A percentile compares a stretch with the other conserved stretches of the same genome.
Conservation (phyloP, 176 grass and related monocot genomes). For the Triticum dicoccoides region DNA sequence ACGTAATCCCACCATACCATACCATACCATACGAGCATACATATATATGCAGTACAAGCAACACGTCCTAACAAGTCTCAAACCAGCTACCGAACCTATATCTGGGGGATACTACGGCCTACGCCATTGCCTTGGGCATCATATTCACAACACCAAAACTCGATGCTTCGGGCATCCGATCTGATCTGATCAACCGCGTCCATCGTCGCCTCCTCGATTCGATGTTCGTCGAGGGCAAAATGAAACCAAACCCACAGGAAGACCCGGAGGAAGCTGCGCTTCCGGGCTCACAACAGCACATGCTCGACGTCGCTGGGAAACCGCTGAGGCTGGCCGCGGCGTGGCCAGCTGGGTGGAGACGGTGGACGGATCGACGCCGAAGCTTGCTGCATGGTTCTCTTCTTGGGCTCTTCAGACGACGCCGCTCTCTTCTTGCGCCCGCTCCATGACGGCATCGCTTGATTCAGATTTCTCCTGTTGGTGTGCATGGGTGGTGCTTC, state of each 20-base stretch:
- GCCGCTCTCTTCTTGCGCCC: background rate
- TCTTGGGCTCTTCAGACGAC: background rate
- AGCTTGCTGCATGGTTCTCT: background rate
- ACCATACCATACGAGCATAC: background rate
- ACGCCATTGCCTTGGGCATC: background rate
- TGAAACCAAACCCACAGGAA: background rate
- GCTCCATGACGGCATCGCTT: background rate
- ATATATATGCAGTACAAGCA: background rate
- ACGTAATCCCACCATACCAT: background rate
- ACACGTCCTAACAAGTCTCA: background rate
- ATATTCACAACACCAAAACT: constrained; percentile 28
- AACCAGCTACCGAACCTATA: background rate
- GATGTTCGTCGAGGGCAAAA: background rate
- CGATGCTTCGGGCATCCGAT: background rate
- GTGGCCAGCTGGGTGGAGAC: constrained; percentile 9
- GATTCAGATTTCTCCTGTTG: background rate
- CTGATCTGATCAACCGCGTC: background rate
- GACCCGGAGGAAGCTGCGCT: background rate
- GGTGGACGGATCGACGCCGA: background rate
- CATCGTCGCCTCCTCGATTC: background rate
- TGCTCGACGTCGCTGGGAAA: background rate
- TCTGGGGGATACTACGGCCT: background rate
- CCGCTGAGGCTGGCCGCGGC: background rate
- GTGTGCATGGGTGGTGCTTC: background rate
- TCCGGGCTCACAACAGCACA: background rate